Evolutionary conservation across 495 filamentous ascomycete genomes (phyloP).

Genomic region (Thozetella sp.): DNA sequence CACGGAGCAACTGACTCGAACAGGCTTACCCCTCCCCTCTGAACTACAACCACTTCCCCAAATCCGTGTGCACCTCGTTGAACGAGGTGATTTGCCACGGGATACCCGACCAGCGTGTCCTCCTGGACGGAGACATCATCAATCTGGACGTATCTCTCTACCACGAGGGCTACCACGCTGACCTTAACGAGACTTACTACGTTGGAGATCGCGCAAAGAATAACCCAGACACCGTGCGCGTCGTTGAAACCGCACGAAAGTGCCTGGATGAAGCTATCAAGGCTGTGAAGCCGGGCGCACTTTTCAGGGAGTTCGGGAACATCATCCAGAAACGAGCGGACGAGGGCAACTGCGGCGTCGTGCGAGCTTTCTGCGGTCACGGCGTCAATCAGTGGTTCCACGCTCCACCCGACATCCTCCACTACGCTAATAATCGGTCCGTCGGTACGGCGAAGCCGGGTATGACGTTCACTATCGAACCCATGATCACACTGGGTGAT

Average conservation of each 20-base stretch:
- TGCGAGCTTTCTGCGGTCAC: slow-evolving; percentile 88
- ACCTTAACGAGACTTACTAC: slow-evolving; percentile 93
- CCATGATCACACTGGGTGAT: slow-evolving; percentile 85
- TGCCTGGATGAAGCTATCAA: slow-evolving; percentile 83
- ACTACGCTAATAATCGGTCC: slow-evolving; percentile 91
- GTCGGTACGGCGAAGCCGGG: slow-evolving; percentile 83
- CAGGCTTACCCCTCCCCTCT: slow-evolving; percentile 95
- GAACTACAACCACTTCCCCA: slow-evolving; percentile 96
- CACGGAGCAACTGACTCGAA: no score
- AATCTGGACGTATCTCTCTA: slow-evolving; percentile 90
- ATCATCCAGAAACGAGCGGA: slow-evolving; percentile 90
- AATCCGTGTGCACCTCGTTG: slow-evolving; percentile 92
- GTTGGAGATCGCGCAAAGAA: slow-evolving; percentile 75
- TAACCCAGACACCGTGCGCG: slow-evolving; percentile 78
- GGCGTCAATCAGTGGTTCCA: slow-evolving; percentile 88
- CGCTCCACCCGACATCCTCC: slow-evolving; percentile 80
- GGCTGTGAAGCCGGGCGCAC: slow-evolving; percentile 82
- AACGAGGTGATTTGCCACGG: slow-evolving; percentile 98
- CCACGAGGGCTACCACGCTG: slow-evolving; percentile 85
- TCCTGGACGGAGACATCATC: slow-evolving; percentile 84
- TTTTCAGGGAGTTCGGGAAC: slow-evolving; percentile 82
- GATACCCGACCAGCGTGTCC: slow-evolving; percentile 78
- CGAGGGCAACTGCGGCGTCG: slow-evolving; percentile 73
- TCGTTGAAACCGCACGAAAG: slow-evolving; percentile 80
- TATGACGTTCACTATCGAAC: slow-evolving; percentile 94